Base-by-base conservation (phyloP, 495 filamentous ascomycete species). In the Diplogelasinospora grovesii region DNA sequence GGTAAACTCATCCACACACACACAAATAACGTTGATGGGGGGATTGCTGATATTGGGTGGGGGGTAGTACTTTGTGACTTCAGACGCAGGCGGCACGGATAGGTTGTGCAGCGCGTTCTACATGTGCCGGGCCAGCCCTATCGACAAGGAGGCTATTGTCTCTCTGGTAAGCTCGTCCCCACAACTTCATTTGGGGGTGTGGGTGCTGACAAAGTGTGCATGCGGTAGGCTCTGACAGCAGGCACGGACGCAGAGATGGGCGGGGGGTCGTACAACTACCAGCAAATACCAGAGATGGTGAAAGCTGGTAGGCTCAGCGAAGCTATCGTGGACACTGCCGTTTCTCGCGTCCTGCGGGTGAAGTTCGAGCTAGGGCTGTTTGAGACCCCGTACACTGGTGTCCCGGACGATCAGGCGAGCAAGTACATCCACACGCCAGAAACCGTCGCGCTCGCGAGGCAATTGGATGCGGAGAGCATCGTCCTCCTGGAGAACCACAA, bases 171-270 rank as follows among this genome's bases (percentile, higher is more conserved):
- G n/a, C n/a, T n/a, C n/a, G n/a, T n/a, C n/a, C n/a, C n/a, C n/a
- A n/a, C n/a, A 29, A 30, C 2, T 43, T 63, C 59, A 75, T 74
- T 5, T n/a, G n/a, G n/a, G n/a, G n/a, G n/a, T n/a, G n/a, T n/a
- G n/a, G n/a, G n/a, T n/a, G n/a, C n/a, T n/a, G n/a, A n/a, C n/a
- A n/a, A n/a, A n/a, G n/a, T n/a, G n/a, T n/a, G n/a, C n/a, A n/a
- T n/a, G n/a, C n/a, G n/a, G n/a, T n/a, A n/a, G n/a, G n/a, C n/a
- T n/a, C 65, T 85, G 24, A 73, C 73, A 4, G 79, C 82, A 10
- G 81, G 82, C n/a, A 78, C 75, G 33, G 80, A 84, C 43, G 74
- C 81, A n/a, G 82, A 85, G 48, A 85, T 85, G 82, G 81, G 81
- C 23, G 82, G 82, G 35, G 82, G 82, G 21, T 79, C 75, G 14